Evolutionary conservation across 225 moss, liverwort and hornwort genomes (phyloP).

Genomic region (Marchantia paleacea): DNA sequence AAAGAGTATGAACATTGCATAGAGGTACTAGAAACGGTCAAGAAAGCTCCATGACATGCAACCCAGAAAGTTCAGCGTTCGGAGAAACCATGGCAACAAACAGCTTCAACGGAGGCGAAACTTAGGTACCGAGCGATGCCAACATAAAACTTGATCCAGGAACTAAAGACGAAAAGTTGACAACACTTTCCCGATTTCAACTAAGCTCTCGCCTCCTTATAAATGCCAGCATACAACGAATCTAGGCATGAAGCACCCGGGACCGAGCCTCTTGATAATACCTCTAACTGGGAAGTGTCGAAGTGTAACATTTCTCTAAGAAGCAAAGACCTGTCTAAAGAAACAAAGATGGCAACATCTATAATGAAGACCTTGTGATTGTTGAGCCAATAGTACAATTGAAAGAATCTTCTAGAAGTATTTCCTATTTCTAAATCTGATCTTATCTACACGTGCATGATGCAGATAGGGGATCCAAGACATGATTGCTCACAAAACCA

Average conservation of each 20-base stretch:
- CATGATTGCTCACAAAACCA: constrained; percentile 26
- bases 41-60: constrained; percentile 2
- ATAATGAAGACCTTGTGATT: constrained; percentile 24
- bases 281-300: background rate
- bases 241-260: constrained; percentile 8
- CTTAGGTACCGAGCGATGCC: background rate
- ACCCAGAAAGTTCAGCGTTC: background rate
- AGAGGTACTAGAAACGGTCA: background rate
- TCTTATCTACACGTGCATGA: constrained; percentile 27
- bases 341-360: constrained; percentile 15
- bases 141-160: constrained; percentile 13
- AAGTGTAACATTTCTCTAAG: constrained; percentile 19
- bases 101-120: constrained; percentile 3
- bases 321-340: constrained; percentile 4
- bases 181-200: background rate
- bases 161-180: constrained; percentile 2
- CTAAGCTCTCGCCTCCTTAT: background rate
- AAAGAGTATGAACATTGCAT: background rate
- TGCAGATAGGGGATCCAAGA: constrained; percentile 34
- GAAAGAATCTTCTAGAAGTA: constrained; percentile 17
- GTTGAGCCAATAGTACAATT: constrained; percentile 20
- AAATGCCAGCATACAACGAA: constrained; percentile 4
- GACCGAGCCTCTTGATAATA: background rate
- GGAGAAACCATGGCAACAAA: constrained; percentile 11
- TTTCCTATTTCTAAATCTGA: constrained; percentile 25